These are phyloP conservation scores for Neophaeococcomyces aloes DNA, from an alignment of 2,329 filamentous ascomycete species.

Conservation along the genomic window DNA sequence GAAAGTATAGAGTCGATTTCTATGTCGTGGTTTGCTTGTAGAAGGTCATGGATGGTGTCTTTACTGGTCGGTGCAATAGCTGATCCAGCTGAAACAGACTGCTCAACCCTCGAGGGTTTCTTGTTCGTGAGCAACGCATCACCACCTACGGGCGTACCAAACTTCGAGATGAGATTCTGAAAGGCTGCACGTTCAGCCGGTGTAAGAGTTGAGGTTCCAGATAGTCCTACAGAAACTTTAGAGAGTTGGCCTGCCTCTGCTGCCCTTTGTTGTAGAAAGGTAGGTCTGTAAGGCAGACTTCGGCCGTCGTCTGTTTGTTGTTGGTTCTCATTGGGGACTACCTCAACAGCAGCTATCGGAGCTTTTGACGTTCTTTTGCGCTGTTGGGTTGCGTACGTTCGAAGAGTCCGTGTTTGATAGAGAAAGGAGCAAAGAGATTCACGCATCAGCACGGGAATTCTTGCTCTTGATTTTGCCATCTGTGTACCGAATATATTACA, in stretches of 20 bases:
- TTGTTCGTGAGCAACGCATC: slow-evolving; percentile 1
- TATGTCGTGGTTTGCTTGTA: not conserved
- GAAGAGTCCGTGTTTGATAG: slow-evolving; percentile 18
- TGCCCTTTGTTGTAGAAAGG: not conserved
- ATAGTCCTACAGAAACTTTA: not conserved
- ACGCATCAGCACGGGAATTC: not conserved
- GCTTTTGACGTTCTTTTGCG: too few relatives aligned
- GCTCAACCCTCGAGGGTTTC: slow-evolving; percentile 1
- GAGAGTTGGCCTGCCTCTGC: not conserved
- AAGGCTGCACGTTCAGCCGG: slow-evolving; percentile 16
- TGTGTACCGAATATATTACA: too few relatives aligned
- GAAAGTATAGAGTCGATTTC: slow-evolving; percentile 1
- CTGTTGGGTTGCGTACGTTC: not conserved
- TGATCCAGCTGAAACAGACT: slow-evolving; percentile 13
- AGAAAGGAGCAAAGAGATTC: slow-evolving; percentile 11
- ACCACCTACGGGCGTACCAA: slow-evolving; percentile 10
- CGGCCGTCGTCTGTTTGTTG: not conserved
- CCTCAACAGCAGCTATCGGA: not conserved
- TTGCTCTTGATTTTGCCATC: not conserved
- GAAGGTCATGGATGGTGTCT: not conserved
- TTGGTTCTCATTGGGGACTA: not conserved
- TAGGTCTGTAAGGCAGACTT: not conserved
- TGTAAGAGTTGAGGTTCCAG: slow-evolving; percentile 13
- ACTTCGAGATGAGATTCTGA: slow-evolving; percentile 10
- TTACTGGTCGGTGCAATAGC: slow-evolving; percentile 11